phyloP scores from a whole-genome alignment of 164 flowering plant species.

The Magnolia kwangsiensis region DNA sequence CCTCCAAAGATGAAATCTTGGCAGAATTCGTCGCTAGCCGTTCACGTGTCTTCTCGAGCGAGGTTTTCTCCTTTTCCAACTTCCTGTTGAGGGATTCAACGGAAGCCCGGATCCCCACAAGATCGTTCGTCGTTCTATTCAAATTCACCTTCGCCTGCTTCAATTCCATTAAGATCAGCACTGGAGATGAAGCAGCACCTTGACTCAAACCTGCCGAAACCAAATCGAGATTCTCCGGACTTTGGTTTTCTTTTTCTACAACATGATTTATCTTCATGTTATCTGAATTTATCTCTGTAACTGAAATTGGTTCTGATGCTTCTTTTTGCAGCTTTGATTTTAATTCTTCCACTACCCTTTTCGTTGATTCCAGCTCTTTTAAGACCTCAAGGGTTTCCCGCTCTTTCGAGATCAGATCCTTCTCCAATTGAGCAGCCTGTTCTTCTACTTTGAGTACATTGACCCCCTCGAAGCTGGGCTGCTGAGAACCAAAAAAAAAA shows the following conservation, averaged over 20 bases:
- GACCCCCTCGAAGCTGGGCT: slow-evolving; percentile 31
- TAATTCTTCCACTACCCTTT: slow-evolving; percentile 56
- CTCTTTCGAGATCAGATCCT: slow-evolving; percentile 70
- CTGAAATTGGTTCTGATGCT: slow-evolving; percentile 33
- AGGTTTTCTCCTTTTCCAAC: slow-evolving; percentile 61
- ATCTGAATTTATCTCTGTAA: slow-evolving; percentile 15
- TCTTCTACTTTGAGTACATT: slow-evolving; percentile 50
- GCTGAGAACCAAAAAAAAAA: neutral
- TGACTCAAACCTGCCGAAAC: slow-evolving; percentile 16
- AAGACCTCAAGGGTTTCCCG: slow-evolving; percentile 76
- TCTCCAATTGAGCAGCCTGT: slow-evolving; percentile 59
- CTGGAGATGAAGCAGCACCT: slow-evolving; percentile 54
- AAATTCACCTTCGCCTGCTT: slow-evolving; percentile 86
- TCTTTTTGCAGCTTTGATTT: slow-evolving; percentile 63
- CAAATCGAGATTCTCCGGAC: slow-evolving; percentile 20
- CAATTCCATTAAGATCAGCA: slow-evolving; percentile 62
- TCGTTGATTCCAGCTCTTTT: slow-evolving; percentile 75
- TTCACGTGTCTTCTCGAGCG: slow-evolving; percentile 71
- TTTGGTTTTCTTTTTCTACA: slow-evolving; percentile 29
- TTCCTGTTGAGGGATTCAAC: slow-evolving; percentile 66
- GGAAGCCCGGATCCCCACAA: slow-evolving; percentile 67
- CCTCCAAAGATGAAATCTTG: slow-evolving; percentile 60
- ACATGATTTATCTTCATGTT: slow-evolving; percentile 7
- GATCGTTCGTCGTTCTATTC: slow-evolving; percentile 61
- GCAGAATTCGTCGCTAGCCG: slow-evolving; percentile 56